These are phyloP conservation scores for Scedosporium minutisporum DNA, from an alignment of 2,329 filamentous ascomycete species.

Conservation along the genomic window DNA sequence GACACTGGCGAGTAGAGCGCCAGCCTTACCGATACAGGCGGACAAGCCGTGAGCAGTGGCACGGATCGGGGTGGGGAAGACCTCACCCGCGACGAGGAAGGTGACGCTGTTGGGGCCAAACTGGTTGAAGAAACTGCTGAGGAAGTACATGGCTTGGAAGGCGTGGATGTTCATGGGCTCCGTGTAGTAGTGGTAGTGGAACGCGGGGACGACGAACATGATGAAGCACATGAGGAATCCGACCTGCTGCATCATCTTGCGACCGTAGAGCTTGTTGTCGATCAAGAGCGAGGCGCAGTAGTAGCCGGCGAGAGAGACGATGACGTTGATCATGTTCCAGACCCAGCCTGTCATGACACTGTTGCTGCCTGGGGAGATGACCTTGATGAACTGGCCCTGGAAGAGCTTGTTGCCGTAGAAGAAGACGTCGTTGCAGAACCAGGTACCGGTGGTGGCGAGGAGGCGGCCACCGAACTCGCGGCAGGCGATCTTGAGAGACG, in stretches of 20 bases:
- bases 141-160: slow-evolving; percentile 99
- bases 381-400: slow-evolving; percentile 79
- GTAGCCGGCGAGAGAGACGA: slow-evolving; percentile 78
- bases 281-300: slow-evolving; percentile 83
- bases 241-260: slow-evolving; percentile 92
- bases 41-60: slow-evolving; percentile 91
- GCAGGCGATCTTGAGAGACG: slow-evolving; percentile 70
- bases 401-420: slow-evolving; percentile 99
- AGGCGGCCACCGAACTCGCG: slow-evolving; percentile 78
- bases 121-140: slow-evolving; percentile 98
- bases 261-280: slow-evolving; percentile 93
- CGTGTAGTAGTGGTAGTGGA: slow-evolving; percentile 79
- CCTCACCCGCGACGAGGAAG: slow-evolving; percentile 90
- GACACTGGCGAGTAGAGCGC: slow-evolving; percentile 76
- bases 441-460: slow-evolving; percentile 74
- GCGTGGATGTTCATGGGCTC: slow-evolving; percentile 59
- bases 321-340: slow-evolving; percentile 87
- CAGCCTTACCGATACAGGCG: slow-evolving; percentile 82
- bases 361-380: slow-evolving; percentile 58
- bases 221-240: slow-evolving; percentile 91
- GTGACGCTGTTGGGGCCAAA: slow-evolving; percentile 95
- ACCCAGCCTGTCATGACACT: slow-evolving; percentile 82
- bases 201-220: slow-evolving; percentile 85
- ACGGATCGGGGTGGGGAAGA: slow-evolving; percentile 90
- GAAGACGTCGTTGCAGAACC: slow-evolving; percentile 97